Base-by-base conservation (phyloP, 2,329 filamentous ascomycete genomes). In the Monilinia laxa region DNA sequence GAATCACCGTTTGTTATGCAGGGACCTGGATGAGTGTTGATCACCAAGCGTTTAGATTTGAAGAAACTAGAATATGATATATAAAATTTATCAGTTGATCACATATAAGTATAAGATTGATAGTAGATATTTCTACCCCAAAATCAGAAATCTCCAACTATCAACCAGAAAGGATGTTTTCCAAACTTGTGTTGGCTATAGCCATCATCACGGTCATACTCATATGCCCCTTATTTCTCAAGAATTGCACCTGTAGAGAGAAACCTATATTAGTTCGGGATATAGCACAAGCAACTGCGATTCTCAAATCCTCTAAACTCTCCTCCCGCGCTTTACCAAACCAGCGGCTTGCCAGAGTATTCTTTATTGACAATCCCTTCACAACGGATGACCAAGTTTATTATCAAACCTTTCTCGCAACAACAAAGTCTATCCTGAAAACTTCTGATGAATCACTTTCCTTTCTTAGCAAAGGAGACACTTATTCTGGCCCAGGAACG, bases 281-380 rank as follows among this genome's bases (percentile, higher is more conserved):
- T 6, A 23, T 66, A 14, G 28, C 35, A 11, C 4, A 62, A 16
- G 45, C 64, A 2, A 62, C 4, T 2, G 25, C 14, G 0, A 40
- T 66, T 42, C 20, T 66, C 5, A 47, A 18, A 55, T 35, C 9
- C 5, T 54, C 64, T 16, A 38, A 35, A 20, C 64, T 66, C 20
- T 7, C 3, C 35, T 66, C 64, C 25, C 64, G 64, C 28, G 57
- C 64, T 12, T 38, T 2, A 1, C 56, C 64, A 0, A 66, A 66
- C 11, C 64, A 62, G 11, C 56, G 49, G 18, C 64, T 66, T 52
- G 56, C 47, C 9, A 18, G 12, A 4, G 57, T 51, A 38, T 66
- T 66, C 56, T 62, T 11, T 23, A 49, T 66, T 20, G 23, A 23
- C 4, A 66, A 66, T 28, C 56, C 64, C 5, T 66, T 66, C 14